phyloP scores from a whole-genome alignment of 306 rosid species.

The Vigna hirtella region DNA sequence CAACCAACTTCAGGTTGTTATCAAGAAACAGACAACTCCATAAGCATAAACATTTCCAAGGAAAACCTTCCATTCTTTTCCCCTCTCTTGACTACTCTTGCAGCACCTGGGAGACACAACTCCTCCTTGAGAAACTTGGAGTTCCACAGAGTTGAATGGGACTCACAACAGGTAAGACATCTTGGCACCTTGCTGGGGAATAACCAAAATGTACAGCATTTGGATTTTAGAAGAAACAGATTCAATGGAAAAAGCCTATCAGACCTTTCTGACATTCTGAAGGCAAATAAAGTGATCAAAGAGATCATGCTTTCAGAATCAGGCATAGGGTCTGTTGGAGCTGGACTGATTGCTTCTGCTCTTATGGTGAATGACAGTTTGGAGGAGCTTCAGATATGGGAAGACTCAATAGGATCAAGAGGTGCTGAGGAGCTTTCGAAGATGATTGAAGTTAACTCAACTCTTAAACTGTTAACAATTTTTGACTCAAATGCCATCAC shows the following conservation, averaged over 20 bases:
- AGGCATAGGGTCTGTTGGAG: conserved; percentile 70
- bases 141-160: conserved; percentile 82
- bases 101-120: conserved; percentile 44
- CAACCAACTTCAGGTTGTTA: conserved; percentile 69
- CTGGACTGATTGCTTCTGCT: conserved; percentile 73
- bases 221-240: conserved; percentile 69
- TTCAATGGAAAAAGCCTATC: conserved; percentile 58
- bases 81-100: conserved; percentile 58
- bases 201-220: conserved; percentile 52
- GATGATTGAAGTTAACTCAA: conserved; percentile 92
- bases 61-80: conserved; percentile 60
- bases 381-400: conserved; percentile 95
- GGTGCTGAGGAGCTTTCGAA: conserved; percentile 92
- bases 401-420: conserved; percentile 90
- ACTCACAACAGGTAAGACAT: conserved; percentile 50
- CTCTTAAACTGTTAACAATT: conserved; percentile 73
- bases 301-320: conserved; percentile 89
- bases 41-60: conserved; percentile 68
- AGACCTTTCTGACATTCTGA: conserved; percentile 62
- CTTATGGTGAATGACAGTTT: conserved; percentile 71
- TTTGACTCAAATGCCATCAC: conserved; percentile 72
- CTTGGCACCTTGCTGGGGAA: conserved; percentile 61
- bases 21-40: conserved; percentile 86
- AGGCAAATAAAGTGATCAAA: conserved; percentile 65
- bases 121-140: conserved; percentile 73